Base-by-base conservation (phyloP, 2,329 filamentous ascomycete species). In the Elsinoe arachidis region DNA sequence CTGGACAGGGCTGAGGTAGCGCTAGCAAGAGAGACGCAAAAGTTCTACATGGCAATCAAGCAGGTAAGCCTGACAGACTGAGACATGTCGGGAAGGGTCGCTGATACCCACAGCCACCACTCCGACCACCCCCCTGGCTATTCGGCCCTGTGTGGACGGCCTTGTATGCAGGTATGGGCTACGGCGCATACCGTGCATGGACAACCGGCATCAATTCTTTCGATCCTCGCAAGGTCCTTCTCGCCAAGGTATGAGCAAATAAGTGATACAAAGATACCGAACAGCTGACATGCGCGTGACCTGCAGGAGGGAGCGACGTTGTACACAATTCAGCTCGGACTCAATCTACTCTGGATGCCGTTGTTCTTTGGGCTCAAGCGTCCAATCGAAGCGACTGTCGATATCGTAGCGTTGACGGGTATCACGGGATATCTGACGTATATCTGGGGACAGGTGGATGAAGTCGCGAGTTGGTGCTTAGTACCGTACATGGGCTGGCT, bases 281-380 rank as follows among this genome's bases (percentile, higher is more conserved):
- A 17, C 14, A 21, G 38, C 56, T 38, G 17, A 52, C 33, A 21
- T 51, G 19, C 6, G 10, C 30, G 49, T 41, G 46, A 51, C 14
- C 19, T 56, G 37, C 30, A 73, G 72, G 73, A 83, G 63, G 86
- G 85, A 63, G 85, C 88, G 58, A 88, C 86, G 0, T 79, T 96
- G 30, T 96, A 96, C 76, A 88, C 87, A 1, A 77, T 90, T 59
- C 91, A 96, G 73, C 83, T 96, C 5, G 87, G 80, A 10, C 78
- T 96, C 54, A 96, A 96, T 70, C 76, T 95, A 30, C 72, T 86
- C 56, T 97, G 89, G 89, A 96, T 90, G 81, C 92, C 92, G 11
- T 80, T 96, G 10, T 96, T 96, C 80, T 96, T 96, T 69, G 80
- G 81, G n/a, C 68, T 86, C 53, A 84, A 85, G 62, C 81, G 82